Base-by-base conservation (phyloP, 768 basidiomycete genomes). In the Lactifluus pinguis region DNA sequence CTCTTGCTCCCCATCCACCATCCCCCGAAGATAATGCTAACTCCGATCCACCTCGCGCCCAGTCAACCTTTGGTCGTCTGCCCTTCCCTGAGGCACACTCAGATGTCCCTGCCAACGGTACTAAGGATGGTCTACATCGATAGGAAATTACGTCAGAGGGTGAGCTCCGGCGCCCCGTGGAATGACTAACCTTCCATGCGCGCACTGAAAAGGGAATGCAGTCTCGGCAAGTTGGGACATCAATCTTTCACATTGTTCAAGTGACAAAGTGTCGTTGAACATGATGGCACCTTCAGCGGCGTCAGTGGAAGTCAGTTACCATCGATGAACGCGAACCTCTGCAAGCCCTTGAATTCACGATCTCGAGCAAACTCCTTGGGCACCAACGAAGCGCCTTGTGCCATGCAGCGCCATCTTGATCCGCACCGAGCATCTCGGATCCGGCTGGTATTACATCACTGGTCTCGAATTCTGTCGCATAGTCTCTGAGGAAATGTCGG, bases 281-380 rank as follows among this genome's bases (percentile, higher is more conserved):
- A 98, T 97, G 72, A 97, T 90, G 3, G 95, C 95, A 55, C 95
- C 94, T 97, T 70, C 38, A 17, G 15, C 30, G 19, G 9, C 36
- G 36, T 14, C 54, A 49, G 47, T 38, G 9, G 52, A 48, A 39
- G 60, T 48, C 50, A 38, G 49, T 15, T 47, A 13, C 53, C 32
- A 47, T 51, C 19, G 32, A 50, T n/a, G 41, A 53, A 25, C 3
- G 25, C 1, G 39, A 69, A 87, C 95, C 95, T 76, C 97, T 79
- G 69, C 97, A 99, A 25, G 97, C 97, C 74, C 92, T 95, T 10
- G 94, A 97, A 72, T 98, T 95, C 66, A 92, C 77, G 64, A 99
- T 73, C 39, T 94, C 90, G 14, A 94, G 72, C 54, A 98, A 76
- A 56, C 81, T 83, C 53, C 77, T 79, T n/a, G 97, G 97, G 71